Evolutionary conservation across 2,329 filamentous ascomycete species (phyloP).

Genomic region (Alternaria burnsii): DNA sequence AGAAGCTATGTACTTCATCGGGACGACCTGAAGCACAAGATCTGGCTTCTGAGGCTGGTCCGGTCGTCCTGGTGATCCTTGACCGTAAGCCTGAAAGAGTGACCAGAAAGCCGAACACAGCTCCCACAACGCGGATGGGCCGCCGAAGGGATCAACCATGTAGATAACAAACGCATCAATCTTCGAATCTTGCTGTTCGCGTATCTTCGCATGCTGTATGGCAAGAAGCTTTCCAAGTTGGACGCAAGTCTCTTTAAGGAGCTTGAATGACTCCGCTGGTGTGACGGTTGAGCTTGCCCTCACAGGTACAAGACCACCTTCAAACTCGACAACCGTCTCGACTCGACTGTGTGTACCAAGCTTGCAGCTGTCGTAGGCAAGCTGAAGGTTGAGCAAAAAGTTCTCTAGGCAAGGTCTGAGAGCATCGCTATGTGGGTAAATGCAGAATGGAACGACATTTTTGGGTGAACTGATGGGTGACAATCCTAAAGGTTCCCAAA

Average conservation of each 20-base stretch:
- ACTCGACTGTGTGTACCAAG: conserved; percentile 69
- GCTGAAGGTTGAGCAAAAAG: conserved; percentile 74
- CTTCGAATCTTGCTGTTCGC: conserved; percentile 59
- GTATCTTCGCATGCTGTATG: conserved; percentile 44
- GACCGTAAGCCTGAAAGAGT: conserved; percentile 71
- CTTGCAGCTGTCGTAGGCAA: conserved; percentile 76
- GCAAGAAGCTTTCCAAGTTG: conserved; percentile 53
- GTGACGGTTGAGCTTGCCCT: conserved; percentile 26
- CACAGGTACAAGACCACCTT: conserved; percentile 46
- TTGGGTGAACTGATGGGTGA: conserved; percentile 76
- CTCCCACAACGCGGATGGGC: conserved; percentile 68
- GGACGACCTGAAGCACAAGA: conserved; percentile 79
- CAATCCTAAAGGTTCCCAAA: conserved; percentile 84
- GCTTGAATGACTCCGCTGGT: conserved; percentile 38
- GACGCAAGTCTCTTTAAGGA: conserved; percentile 47
- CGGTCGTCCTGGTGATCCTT: conserved; percentile 57
- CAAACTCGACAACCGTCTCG: conserved; percentile 49
- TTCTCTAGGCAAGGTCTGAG: conserved; percentile 67
- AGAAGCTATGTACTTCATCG: conserved; percentile 72
- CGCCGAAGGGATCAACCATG: conserved; percentile 74
- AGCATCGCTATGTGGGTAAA: conserved; percentile 73
- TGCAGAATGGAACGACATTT: conserved; percentile 73
- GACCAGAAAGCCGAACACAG: conserved; percentile 78
- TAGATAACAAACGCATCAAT: conserved; percentile 72
- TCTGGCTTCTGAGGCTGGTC: conserved; percentile 57